A percentile compares a stretch with the other conserved stretches of the same genome.
Conservation (phyloP, 345 rosid species). For the Populus nigra region DNA sequence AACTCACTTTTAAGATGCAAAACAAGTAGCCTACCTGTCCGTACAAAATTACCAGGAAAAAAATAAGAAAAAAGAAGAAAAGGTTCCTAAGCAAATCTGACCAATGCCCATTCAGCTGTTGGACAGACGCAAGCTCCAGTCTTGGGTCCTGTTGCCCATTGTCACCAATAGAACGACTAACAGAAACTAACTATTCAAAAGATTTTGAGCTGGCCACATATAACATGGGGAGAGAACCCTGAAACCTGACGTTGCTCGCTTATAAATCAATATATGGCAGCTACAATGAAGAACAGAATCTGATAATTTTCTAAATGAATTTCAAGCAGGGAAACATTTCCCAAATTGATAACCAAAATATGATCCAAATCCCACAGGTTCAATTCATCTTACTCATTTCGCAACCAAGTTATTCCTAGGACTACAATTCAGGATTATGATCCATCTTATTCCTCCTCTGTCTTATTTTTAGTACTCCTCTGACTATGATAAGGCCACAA, state of each 20-base stretch:
- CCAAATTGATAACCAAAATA: background rate
- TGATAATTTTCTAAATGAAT: background rate
- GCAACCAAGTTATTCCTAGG: background rate
- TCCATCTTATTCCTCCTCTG: background rate
- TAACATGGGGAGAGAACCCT: background rate
- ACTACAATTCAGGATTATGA: background rate
- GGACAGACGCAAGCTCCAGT: background rate
- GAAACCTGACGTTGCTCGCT: background rate
- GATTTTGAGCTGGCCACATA: background rate
- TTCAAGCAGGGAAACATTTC: background rate
- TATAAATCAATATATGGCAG: background rate
- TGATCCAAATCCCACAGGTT: background rate
- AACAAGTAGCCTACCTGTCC: background rate
- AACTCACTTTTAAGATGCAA: background rate
- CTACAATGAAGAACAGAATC: background rate
- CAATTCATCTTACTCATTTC: background rate
- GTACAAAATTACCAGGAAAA: background rate
- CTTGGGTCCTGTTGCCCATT: background rate
- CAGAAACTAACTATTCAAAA: background rate
- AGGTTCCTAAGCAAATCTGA: background rate
- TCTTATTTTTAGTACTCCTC: background rate
- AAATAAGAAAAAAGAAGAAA: too few species aligned
- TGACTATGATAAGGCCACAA: constrained; percentile 11
- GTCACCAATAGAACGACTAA: background rate
- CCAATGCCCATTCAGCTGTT: background rate